These are phyloP conservation scores for Stentor roeselii DNA, from an alignment of 73 alveolate genomes.

Conservation along the genomic window DNA sequence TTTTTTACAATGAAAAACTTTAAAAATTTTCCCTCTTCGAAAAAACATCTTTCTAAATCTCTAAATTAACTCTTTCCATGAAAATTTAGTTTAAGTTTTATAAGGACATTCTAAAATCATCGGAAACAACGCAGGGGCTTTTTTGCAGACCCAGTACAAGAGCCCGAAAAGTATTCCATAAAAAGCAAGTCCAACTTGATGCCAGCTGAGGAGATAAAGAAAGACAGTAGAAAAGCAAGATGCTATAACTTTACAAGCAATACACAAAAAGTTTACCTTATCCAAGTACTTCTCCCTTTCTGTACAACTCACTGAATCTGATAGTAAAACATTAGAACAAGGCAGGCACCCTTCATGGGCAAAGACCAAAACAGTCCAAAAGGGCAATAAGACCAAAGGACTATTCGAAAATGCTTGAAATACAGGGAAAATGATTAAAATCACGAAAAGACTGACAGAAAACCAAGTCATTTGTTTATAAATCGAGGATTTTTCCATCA, in stretches of 20 bases:
- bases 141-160: not conserved
- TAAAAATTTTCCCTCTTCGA: too few species aligned
- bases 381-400: not conserved
- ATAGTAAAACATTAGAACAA: not conserved
- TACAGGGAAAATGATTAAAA: not conserved
- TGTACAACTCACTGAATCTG: not conserved
- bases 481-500: not conserved
- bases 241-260: not conserved
- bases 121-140: not conserved
- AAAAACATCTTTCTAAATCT: too few species aligned
- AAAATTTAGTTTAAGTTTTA: too few species aligned
- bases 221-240: not conserved
- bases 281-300: not conserved
- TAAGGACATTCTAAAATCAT: not conserved
- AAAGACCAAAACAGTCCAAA: not conserved
- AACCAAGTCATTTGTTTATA: not conserved
- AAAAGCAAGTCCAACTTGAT: not conserved
- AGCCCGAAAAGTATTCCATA: not conserved
- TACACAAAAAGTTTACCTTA: not conserved
- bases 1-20: not conserved
- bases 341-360: not conserved
- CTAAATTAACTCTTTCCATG: not conserved
- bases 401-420: not conserved
- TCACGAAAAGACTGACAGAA: not conserved
- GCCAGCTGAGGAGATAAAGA: not conserved